Base-by-base conservation (phyloP, 768 basidiomycete genomes). In the Tylopilus plumbeoviolaceoides region DNA sequence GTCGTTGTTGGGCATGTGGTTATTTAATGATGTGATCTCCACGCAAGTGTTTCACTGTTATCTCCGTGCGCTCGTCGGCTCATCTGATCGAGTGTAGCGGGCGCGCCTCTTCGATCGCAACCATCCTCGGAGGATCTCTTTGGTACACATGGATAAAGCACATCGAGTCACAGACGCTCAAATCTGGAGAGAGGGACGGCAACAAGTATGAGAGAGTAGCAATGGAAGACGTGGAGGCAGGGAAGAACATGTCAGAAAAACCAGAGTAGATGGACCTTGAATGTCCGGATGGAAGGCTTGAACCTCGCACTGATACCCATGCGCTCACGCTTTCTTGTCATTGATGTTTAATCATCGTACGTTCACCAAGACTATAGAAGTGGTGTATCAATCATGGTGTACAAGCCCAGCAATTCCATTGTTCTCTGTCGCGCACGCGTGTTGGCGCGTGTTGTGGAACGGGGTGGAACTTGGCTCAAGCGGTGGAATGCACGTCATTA, bases 91-190 rank as follows among this genome's bases (percentile, higher is more conserved):
- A 17, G 2, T 50, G 20, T 66, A 92, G 90, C 40, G 91, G 91
- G 7, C 91, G 92, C 28, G 85, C 80, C 7, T 76, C 84, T 10
- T 91, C 91, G 2, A 91, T 95, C 56, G 79, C 77, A 3, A 84
- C 82, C 57, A 95, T 95, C 64, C 83, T 95, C 27, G 63, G 75
- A 30, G 92, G 92, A 18, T 95, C 92, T 0, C 67, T 90, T 35
- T 84, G 84, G 68, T 95, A 95, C 70, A 93, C 91, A 3, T 92
- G 90, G 90, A 77, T 89, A 49, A 92, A 92, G 67, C 85, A 91
- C 66, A 61, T 76, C 57, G 90, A 92, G 67, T 76, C 81, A 8
- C 78, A 78, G 52, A 56, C 69, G 5, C 57, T 74, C 25, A 63
- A 72, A 27, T 33, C 59, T 40, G 69, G 62, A 3, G 65, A 70